Evolutionary conservation across 1,139 yeast species (phyloP).

Genomic region (Scheffersomyces insectosa): DNA sequence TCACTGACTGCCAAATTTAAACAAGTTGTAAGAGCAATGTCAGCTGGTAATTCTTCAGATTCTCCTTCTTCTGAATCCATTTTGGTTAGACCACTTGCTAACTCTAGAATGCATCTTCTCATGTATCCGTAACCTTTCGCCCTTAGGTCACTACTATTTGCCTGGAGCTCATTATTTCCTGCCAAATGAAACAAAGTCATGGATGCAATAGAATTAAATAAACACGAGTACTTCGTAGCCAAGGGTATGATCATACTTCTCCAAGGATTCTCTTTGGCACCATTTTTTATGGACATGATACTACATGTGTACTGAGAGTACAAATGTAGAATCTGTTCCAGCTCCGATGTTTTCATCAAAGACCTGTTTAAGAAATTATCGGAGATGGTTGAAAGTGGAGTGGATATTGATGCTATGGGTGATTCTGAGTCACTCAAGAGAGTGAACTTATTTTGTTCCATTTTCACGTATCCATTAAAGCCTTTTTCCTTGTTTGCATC

Average conservation of each 20-base stretch:
- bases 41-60: conserved; percentile 50
- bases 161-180: conserved; percentile 32
- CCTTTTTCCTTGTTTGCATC: not conserved
- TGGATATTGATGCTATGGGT: conserved; percentile 2
- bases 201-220: conserved; percentile 63
- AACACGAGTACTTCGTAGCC: conserved; percentile 52
- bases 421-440: conserved; percentile 3
- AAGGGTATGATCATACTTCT: conserved; percentile 57
- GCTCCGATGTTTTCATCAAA: conserved; percentile 27
- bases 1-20: conserved; percentile 64
- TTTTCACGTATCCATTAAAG: not conserved
- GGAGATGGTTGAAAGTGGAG: conserved; percentile 5
- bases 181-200: conserved; percentile 68
- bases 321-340: conserved; percentile 36
- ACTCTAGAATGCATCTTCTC: conserved; percentile 58
- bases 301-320: conserved; percentile 54
- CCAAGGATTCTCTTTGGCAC: conserved; percentile 70
- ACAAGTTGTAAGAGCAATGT: conserved; percentile 65
- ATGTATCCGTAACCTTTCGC: conserved; percentile 56
- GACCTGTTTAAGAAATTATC: conserved; percentile 11
- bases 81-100: conserved; percentile 56
- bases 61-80: conserved; percentile 13
- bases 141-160: conserved; percentile 41
- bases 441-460: not conserved
- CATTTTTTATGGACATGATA: conserved; percentile 64